Percentiles rank a stretch among this genome's conserved stretches.
Evolutionary conservation across 352 stramenopile species (phyloP).

Genomic region (Pilasporangium apinafurcum): DNA sequence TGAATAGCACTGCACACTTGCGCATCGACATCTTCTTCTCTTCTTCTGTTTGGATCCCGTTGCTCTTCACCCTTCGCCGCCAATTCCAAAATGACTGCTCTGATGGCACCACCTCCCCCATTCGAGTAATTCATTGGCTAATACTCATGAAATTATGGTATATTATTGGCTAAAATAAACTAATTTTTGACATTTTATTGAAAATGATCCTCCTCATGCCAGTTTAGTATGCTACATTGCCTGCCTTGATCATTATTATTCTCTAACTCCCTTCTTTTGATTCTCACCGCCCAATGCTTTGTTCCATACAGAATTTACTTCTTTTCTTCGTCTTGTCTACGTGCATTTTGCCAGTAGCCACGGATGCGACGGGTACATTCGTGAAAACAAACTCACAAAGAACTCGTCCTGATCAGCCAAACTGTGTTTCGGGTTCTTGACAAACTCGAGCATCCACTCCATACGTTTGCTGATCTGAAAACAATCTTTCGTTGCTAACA

Average conservation of each 20-base stretch:
- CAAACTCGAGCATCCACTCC: constrained; percentile 68
- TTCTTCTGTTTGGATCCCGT: neutral
- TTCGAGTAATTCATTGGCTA: too few species aligned
- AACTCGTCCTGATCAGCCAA: constrained; percentile 84
- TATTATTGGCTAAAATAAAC: too few species aligned
- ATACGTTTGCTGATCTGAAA: constrained; percentile 69
- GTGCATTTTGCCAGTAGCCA: constrained; percentile 78
- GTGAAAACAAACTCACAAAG: constrained; percentile 78
- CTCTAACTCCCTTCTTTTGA: too few species aligned
- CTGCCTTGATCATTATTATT: too few species aligned
- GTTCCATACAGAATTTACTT: neutral
- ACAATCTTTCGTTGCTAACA: constrained; percentile 73
- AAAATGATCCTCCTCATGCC: too few species aligned
- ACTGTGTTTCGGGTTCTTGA: constrained; percentile 53
- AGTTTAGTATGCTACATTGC: too few species aligned
- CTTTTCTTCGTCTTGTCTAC: constrained; percentile 6
- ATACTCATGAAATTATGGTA: too few species aligned
- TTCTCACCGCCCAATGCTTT: too few species aligned
- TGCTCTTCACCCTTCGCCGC: too few species aligned
- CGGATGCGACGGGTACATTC: constrained; percentile 72
- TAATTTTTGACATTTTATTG: too few species aligned
- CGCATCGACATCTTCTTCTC: neutral
- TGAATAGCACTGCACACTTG: constrained; percentile 8
- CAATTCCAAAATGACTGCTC: too few species aligned
- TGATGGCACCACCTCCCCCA: too few species aligned